Base-by-base conservation (phyloP, 2,329 filamentous ascomycete species). In the Clathrospora elynae region DNA sequence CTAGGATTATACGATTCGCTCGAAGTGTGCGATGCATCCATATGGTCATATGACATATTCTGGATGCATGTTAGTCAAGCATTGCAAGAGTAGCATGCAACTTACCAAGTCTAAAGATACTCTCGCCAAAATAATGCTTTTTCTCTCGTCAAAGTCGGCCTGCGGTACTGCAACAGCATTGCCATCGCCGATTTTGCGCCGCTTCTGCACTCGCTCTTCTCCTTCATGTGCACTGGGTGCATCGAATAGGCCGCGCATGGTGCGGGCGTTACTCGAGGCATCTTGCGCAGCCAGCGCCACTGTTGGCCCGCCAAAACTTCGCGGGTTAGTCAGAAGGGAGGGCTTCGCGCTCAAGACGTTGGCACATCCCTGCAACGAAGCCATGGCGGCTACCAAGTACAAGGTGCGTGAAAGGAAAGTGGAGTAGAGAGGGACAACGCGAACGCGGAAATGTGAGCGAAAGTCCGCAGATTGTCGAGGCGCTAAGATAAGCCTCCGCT, bases 91-190 rank as follows among this genome's bases (percentile, higher is more conserved):
- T 19, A 18, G 9, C 12, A n/a, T 16, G 18, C 33, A 13, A 51
- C 60, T 46, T 22, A 66, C 65, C 48, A 70, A 24, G 28, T 57
- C 53, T 11, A 70, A 29, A 11, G 46, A 52, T 1, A 65, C 41
- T 20, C 46, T 53, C 16, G 57, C 57, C n/a, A 70, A 50, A n/a
- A 66, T 49, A n/a, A 64, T 43, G 28, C 65, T 68, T 25, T 51
- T 51, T 6, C 36, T 34, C 6, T 46, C 42, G 19, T 57, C 53
- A 17, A 53, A 51, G 7, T 46, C 35, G 6, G n/a, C 30, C 6
- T 22, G 20, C 5, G 46, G 39, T 8, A 41, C 12, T n/a, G 32
- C 23, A 33, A 33, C 20, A 26, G 17, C 30, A 11, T 20, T 29
- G 3, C 37, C 41, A 17, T 42, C 28, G 3, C 59, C 53, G 12